phyloP scores from a whole-genome alignment of 306 rosid genomes.

The Geum urbanum region DNA sequence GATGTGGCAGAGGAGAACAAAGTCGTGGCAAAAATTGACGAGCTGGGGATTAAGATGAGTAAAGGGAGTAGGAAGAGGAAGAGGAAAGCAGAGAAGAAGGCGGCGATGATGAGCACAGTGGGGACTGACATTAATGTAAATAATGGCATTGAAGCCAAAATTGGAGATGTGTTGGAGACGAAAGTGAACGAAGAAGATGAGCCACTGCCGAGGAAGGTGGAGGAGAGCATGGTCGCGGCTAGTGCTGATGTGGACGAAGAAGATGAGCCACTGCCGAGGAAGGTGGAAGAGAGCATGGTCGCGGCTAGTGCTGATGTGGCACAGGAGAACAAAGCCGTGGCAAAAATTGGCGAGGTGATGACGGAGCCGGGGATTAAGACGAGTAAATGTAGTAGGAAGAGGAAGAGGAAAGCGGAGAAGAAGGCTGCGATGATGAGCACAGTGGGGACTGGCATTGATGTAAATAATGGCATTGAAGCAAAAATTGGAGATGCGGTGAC shows the following conservation, averaged over 20 bases:
- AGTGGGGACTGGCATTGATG: background rate
- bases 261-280: no score
- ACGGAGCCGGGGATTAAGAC: background rate
- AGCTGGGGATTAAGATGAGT: background rate
- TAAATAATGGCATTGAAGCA: no score
- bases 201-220: background rate
- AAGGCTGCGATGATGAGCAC: background rate
- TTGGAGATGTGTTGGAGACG: background rate
- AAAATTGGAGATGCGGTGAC: background rate
- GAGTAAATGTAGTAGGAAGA: background rate
- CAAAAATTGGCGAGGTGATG: background rate
- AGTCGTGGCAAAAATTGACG: no score
- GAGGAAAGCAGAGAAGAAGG: background rate
- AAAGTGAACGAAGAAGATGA: background rate
- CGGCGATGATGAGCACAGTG: background rate
- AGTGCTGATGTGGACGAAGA: background rate
- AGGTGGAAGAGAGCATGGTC: no score
- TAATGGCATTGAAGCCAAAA: background rate
- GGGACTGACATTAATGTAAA: background rate
- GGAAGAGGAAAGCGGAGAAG: background rate
- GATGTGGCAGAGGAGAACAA: no score
- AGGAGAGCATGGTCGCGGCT: background rate
- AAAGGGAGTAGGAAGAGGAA: background rate
- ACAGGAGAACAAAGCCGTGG: background rate
- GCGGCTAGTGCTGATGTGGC: no score